Base-by-base conservation (phyloP, 2,329 filamentous ascomycete genomes). In the Alternaria sp. region DNA sequence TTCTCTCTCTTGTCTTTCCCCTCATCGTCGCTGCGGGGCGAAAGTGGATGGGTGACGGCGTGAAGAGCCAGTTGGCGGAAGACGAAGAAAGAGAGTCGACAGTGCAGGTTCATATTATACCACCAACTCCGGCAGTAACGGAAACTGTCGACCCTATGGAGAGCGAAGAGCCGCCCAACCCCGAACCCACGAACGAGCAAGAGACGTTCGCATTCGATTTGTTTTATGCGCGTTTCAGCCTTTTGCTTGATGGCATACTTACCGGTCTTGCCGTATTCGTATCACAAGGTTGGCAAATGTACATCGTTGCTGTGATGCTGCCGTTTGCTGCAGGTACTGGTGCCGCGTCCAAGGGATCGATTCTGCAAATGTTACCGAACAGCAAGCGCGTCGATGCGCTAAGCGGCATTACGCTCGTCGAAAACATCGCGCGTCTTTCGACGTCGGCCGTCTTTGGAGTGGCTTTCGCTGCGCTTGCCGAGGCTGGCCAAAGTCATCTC, bases 301-400 rank as follows among this genome's bases (percentile, higher is more conserved):
- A 91, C 70, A 77, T 91, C 0, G 86, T 90, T 2, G 89, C 89
- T 0, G 85, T 87, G 25, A 74, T 92, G 1, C 82, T 93, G 0
- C 90, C 90, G 0, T 87, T 92, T 28, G 89, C 88, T 0, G 90
- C 90, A 0, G 90, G 90, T 0, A 90, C 90, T 0, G 90, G 89
- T 0, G 86, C 89, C 0, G 89, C 90, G 0, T 89, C 89, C 1
- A 93, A 92, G 68, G 90, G 90, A 1, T 88, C 90, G n/a, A 91
- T 92, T 62, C 86, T 91, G 0, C 87, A 90, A 60, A 90, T 92
- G 89, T 89, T 89, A 47, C 81, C 88, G 0, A 82, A 87, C 2
- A 83, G 83, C 0, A 86, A 90, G 59, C 84, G 90, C 0, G 84
- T 87, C 0, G 90, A 93, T 71, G 90, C 90, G 0, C 80, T 93